phyloP scores from a whole-genome alignment of 2,329 filamentous ascomycete species.

The Drechslerella stenobrocha region DNA sequence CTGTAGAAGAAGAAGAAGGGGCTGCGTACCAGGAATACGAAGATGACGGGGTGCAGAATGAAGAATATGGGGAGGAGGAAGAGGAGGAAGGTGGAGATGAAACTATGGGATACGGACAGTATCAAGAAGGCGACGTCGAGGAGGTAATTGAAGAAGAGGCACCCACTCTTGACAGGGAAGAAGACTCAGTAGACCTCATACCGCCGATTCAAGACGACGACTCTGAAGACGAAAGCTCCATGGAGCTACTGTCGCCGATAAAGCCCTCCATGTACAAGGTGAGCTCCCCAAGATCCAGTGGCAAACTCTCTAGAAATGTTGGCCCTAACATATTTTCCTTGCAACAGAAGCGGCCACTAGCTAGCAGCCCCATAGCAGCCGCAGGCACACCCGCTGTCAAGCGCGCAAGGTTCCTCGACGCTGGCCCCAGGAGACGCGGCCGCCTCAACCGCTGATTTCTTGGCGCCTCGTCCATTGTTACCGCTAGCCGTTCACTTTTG shows the following conservation, averaged over 20 bases:
- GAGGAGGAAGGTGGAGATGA: conserved; percentile 52
- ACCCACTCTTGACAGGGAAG: not conserved
- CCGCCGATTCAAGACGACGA: conserved; percentile 3
- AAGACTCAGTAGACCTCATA: conserved; percentile 27
- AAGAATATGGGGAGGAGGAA: conserved; percentile 52
- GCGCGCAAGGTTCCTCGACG: conserved; percentile 30
- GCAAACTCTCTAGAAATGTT: not conserved
- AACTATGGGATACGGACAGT: conserved; percentile 24
- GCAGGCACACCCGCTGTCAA: conserved; percentile 22
- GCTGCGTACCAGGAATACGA: conserved; percentile 52
- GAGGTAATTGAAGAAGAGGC: not conserved
- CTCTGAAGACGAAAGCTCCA: conserved; percentile 35
- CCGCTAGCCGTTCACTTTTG: too few species aligned
- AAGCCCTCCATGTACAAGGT: conserved; percentile 38
- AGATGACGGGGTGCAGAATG: conserved; percentile 41
- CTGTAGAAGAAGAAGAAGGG: conserved; percentile 11
- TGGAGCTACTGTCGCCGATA: conserved; percentile 44
- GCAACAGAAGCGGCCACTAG: conserved; percentile 27
- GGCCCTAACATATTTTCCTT: not conserved
- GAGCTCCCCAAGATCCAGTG: not conserved
- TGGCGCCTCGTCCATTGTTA: too few species aligned
- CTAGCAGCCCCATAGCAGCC: conserved; percentile 15
- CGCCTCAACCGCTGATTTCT: not conserved
- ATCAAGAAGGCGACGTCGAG: conserved; percentile 16
- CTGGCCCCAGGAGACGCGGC: conserved; percentile 14